phyloP scores from a whole-genome alignment of 2,329 filamentous ascomycete genomes.

The Chaetomiaceae sp. region DNA sequence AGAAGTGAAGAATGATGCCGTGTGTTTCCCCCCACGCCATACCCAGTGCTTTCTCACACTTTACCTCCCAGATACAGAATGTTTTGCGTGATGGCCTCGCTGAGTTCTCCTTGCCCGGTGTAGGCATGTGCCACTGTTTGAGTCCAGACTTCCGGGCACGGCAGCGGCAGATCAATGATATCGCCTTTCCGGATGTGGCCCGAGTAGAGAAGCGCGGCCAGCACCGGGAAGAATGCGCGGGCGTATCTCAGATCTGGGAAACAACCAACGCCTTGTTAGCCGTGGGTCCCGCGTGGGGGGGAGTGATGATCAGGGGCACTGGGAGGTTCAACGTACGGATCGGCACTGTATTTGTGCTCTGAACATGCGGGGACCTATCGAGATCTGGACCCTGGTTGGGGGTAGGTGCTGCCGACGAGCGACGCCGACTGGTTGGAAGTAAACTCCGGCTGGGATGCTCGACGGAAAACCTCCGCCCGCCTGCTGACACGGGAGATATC shows the following conservation, averaged over 20 bases:
- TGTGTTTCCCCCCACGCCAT: not conserved
- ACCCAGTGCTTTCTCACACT: constrained; percentile 35
- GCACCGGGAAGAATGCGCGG: constrained; percentile 45
- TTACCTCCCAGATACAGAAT: constrained; percentile 52
- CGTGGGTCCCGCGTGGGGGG: not conserved
- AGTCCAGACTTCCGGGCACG: constrained; percentile 51
- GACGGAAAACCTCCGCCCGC: constrained; percentile 13
- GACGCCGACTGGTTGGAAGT: constrained; percentile 13
- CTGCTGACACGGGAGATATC: constrained; percentile 19
- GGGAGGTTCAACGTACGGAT: constrained; percentile 40
- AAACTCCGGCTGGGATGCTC: constrained; percentile 8
- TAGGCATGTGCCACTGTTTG: constrained; percentile 54
- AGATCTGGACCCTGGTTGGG: constrained; percentile 21
- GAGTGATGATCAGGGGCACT: not conserved
- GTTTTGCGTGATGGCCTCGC: constrained; percentile 45
- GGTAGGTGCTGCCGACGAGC: constrained; percentile 11
- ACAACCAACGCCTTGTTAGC: not conserved
- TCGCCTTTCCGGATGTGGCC: constrained; percentile 49
- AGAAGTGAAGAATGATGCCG: constrained; percentile 6
- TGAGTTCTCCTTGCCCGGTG: constrained; percentile 44
- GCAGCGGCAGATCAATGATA: constrained; percentile 53
- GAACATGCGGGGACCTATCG: constrained; percentile 23
- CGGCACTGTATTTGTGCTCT: constrained; percentile 36
- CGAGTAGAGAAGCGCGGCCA: constrained; percentile 52
- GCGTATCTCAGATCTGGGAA: constrained; percentile 44